Base-by-base conservation (phyloP, 192 early-diverging fungal genomes). In the Linnemannia schmuckeri region DNA sequence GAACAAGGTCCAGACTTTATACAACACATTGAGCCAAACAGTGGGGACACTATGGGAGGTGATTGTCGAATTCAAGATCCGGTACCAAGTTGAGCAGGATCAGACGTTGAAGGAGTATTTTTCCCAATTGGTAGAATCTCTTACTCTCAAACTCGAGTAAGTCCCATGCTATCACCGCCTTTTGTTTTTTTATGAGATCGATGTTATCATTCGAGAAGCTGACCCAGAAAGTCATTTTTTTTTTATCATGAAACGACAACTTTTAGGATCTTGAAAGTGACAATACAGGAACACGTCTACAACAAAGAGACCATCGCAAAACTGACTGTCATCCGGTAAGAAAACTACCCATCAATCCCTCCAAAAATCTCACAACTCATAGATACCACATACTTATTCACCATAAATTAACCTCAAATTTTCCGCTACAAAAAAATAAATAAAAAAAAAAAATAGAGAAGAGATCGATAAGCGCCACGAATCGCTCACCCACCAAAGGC, bases 1-100 rank as follows among this genome's bases (percentile, higher is more conserved):
- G 22, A 41, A 72, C n/a, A 79, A 41, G 44, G n/a, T 68, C 18
- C 7, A 37, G 18, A 38, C 27, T 0, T 46, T 82, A 22, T 81
- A 80, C 35, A 66, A 88, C 3, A 83, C 74, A 6, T 40, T 88
- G 6, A 68, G 77, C 15, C 38, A 77, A 24, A 54, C 82, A 35
- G 70, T 84, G 15, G 17, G 46, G 0, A 27, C 78, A 7, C 70
- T 88, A 0, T 88, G 88, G 88, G 77, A 83, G 54, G 70, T 88
- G 6, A 24, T 83, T 4, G 27, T 71, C n/a, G 82, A 88, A 40
- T 88, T 80, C 68, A 81, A 77, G 52, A 73, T 80, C 27, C 78
- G 49, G 30, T 66, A 88, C 47, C 82, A 83, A 12, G 33, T 80
- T 0, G 75, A 77, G n/a, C 75, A 88, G 47, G 75, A 88, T 24